These are phyloP conservation scores for Globisporangium sylvaticum DNA, from an alignment of 352 stramenopile genomes.

Conservation along the genomic window DNA sequence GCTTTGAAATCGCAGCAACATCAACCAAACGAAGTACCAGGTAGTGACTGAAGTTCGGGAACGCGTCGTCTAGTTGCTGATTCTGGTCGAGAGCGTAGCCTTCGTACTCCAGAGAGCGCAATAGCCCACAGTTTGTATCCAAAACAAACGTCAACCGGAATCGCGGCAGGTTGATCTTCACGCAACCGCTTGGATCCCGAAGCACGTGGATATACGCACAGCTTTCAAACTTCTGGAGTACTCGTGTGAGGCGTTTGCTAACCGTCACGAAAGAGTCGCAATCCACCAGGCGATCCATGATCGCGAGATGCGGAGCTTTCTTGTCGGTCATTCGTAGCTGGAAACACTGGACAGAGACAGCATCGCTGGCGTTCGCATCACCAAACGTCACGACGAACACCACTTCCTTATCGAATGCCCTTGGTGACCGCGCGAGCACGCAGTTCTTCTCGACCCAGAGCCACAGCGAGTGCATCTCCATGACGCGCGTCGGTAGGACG, in stretches of 20 bases:
- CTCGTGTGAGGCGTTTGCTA: conserved; percentile 2
- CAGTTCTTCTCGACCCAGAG: conserved; percentile 37
- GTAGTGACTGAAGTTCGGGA: conserved; percentile 35
- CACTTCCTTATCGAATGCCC: conserved; percentile 7
- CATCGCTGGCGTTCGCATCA: neutral
- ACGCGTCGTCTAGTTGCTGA: conserved; percentile 38
- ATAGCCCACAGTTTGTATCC: conserved; percentile 4
- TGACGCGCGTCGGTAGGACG: conserved; percentile 24
- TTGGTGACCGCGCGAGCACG: conserved; percentile 31
- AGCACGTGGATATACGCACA: conserved; percentile 28
- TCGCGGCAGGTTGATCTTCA: conserved; percentile 38
- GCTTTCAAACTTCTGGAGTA: conserved; percentile 42
- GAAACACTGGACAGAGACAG: conserved; percentile 20
- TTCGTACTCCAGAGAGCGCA: conserved; percentile 32
- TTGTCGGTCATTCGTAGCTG: conserved; percentile 30
- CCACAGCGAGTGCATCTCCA: conserved; percentile 41
- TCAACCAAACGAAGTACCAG: conserved; percentile 23
- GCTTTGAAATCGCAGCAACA: conserved; percentile 13
- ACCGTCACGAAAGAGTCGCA: conserved; percentile 29
- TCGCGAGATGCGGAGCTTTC: conserved; percentile 7
- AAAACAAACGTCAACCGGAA: conserved; percentile 37
- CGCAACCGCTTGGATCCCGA: neutral
- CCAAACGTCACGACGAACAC: conserved; percentile 7
- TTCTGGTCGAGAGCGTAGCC: conserved; percentile 30
- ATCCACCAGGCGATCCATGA: conserved; percentile 9